Evolutionary conservation across 2,329 filamentous ascomycete genomes (phyloP).

Genomic region (Colletotrichum liriopes): DNA sequence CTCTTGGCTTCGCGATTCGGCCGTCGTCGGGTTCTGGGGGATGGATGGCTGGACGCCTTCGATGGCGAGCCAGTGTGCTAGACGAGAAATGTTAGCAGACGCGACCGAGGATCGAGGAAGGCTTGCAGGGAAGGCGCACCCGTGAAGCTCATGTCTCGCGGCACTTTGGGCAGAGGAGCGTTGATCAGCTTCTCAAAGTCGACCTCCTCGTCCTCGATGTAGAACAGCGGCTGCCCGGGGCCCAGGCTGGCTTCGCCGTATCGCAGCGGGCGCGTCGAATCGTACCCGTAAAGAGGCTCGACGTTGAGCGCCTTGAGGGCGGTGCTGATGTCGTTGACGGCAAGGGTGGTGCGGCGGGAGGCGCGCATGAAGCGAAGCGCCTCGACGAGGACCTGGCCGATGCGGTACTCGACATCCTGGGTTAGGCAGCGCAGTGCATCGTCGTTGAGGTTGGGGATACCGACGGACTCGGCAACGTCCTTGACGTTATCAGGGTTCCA

Average conservation of each 20-base stretch:
- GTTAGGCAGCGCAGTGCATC: conserved; percentile 90
- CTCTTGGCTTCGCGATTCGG: conserved; percentile 87
- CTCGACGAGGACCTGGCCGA: conserved; percentile 94
- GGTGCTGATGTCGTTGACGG: conserved; percentile 89
- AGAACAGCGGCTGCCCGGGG: conserved; percentile 94
- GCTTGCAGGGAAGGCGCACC: conserved; percentile 65
- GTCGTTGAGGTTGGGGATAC: conserved; percentile 84
- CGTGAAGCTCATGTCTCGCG: conserved; percentile 92
- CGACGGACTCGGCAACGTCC: conserved; percentile 96
- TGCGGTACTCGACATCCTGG: conserved; percentile 95
- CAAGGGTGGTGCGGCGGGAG: conserved; percentile 86
- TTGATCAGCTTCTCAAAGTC: conserved; percentile 99
- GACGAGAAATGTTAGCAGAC: conserved; percentile 40
- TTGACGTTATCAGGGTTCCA: conserved; percentile 98
- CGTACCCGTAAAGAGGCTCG: conserved; percentile 96
- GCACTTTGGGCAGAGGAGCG: conserved; percentile 93
- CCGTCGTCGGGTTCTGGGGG: conserved; percentile 92
- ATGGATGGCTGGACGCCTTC: conserved; percentile 98
- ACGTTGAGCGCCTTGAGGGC: conserved; percentile 90
- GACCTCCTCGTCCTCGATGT: conserved; percentile 98
- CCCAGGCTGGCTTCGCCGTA: conserved; percentile 96
- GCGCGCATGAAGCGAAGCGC: conserved; percentile 97
- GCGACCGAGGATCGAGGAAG: conserved; percentile 24
- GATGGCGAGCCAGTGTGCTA: conserved; percentile 96
- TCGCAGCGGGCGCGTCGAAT: conserved; percentile 88